Evolutionary conservation across 2,329 filamentous ascomycete genomes (phyloP), one percentile per base, ranked within the genome.

Genomic region (Colletotrichum gloeosporioides): DNA sequence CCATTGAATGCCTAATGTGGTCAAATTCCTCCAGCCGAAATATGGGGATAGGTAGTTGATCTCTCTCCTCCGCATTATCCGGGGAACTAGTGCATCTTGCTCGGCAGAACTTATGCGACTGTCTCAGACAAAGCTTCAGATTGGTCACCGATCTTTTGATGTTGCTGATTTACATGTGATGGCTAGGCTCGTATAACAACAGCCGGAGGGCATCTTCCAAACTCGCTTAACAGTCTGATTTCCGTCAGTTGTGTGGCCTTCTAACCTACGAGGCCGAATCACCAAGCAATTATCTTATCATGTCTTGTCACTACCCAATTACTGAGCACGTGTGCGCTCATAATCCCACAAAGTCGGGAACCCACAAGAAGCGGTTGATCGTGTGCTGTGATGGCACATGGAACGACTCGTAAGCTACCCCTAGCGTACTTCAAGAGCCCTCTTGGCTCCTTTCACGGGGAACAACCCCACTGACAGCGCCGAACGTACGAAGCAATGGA

Each of bases 341-440:
- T 53, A 13, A 53, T 22, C 44, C 44, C 44, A 8, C 44, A 8
- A 53, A 53, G 44, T 53, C 44, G 44, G 44, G 44, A 13, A 53
- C 67, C 12, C 34, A 78, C 57, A 65, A 55, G 7, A 82, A 82
- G 55, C 79, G 80, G 1, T 67, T 82, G 10, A 74, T 85, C 57
- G 79, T 84, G 49, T 86, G 84, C 75, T 85, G 83, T 61, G 84
- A 86, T 76, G 84, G 84, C 15, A 84, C 84, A 18, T 85, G 83
- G 83, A 84, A 83, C 69, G 77, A 79, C 64, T 76, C 79, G 75
- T 79, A 71, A 77, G 44, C n/a, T 13, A 53, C 8, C 10, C 5
- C 59, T 22, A 8, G 6, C 0, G n/a, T n/a, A 12, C 34, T 31
- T 0, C 4, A n/a, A n/a, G 12, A 2, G 4, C 44, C 18, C 0